Percentiles rank a stretch among this genome's conserved stretches.
Conservation (phyloP, 73 alveolate species). For the Paramecium sexaurelia region DNA sequence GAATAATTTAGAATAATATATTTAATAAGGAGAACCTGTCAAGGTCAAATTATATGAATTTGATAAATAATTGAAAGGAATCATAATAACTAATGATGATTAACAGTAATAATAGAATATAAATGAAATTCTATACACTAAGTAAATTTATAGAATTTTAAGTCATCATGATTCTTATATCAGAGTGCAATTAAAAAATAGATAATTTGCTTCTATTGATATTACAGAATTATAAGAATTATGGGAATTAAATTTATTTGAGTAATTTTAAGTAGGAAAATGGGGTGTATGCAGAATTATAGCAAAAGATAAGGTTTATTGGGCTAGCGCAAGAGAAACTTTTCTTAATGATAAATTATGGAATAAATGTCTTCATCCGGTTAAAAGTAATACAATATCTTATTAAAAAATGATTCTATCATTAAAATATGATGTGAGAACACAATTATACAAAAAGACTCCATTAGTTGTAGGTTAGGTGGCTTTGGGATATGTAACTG, state of each 20-base stretch:
- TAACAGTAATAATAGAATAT: not conserved
- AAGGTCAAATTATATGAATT: not conserved
- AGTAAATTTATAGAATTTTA: not conserved
- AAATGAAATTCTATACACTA: not conserved
- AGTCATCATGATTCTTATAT: constrained; percentile 48
- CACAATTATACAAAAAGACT: not conserved
- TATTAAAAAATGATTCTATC: not conserved
- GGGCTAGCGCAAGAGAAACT: constrained; percentile 61
- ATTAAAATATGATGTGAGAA: constrained; percentile 33
- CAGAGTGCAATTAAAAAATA: constrained; percentile 7
- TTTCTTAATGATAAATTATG: constrained; percentile 50
- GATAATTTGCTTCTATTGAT: constrained; percentile 44
- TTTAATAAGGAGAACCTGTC: not conserved
- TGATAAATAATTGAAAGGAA: not conserved
- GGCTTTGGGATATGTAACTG: constrained; percentile 35
- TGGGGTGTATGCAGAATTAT: constrained; percentile 46
- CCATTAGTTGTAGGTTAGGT: constrained; percentile 10
- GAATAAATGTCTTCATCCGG: constrained; percentile 49
- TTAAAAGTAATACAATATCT: not conserved
- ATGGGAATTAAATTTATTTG: constrained; percentile 25
- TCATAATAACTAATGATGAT: not conserved
- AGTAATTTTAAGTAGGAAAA: constrained; percentile 3
- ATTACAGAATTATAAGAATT: constrained; percentile 23
- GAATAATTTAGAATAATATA: not conserved
- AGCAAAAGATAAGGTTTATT: not conserved